phyloP scores from a whole-genome alignment of 1,284 basidiomycete genomes.

The Malassezia sp. region DNA sequence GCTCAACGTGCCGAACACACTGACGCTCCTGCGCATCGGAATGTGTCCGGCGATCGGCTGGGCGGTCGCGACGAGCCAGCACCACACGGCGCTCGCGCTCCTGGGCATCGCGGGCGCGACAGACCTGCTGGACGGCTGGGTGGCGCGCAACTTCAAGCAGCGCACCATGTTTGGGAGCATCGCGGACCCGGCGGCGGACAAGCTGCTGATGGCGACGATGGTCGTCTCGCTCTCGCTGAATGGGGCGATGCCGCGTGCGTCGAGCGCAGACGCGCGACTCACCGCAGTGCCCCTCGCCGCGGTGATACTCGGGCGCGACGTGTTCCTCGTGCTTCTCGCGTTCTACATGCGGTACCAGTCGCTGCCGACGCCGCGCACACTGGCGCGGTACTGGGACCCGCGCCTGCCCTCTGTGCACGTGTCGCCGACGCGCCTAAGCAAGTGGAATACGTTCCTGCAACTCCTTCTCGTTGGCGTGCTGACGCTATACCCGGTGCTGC shows the following conservation, averaged over 20 bases:
- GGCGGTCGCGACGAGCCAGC: constrained; percentile 76
- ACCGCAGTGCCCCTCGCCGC: constrained; percentile 67
- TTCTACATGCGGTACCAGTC: constrained; percentile 89
- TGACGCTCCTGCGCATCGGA: constrained; percentile 74
- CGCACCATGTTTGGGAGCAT: constrained; percentile 78
- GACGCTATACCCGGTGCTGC: constrained; percentile 69
- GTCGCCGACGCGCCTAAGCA: constrained; percentile 57
- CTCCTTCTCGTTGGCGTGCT: constrained; percentile 76
- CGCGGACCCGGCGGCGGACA: constrained; percentile 93
- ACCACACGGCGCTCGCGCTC: constrained; percentile 64
- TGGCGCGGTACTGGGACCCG: constrained; percentile 83
- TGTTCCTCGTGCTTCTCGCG: constrained; percentile 72
- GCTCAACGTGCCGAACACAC: constrained; percentile 70
- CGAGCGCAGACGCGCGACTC: too few species aligned
- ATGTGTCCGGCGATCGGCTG: constrained; percentile 83
- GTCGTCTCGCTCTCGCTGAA: constrained; percentile 74
- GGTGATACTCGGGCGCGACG: constrained; percentile 79
- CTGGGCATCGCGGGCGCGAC: constrained; percentile 79
- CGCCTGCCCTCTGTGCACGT: constrained; percentile 88
- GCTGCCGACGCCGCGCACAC: constrained; percentile 77
- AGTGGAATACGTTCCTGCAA: constrained; percentile 80
- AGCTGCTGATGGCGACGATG: constrained; percentile 85
- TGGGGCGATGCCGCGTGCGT: constrained; percentile 72
- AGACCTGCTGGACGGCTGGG: constrained; percentile 79
- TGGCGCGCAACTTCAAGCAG: constrained; percentile 66